phyloP scores from a whole-genome alignment of 1,284 basidiomycete genomes.

The Papiliotrema fonsecae region DNA sequence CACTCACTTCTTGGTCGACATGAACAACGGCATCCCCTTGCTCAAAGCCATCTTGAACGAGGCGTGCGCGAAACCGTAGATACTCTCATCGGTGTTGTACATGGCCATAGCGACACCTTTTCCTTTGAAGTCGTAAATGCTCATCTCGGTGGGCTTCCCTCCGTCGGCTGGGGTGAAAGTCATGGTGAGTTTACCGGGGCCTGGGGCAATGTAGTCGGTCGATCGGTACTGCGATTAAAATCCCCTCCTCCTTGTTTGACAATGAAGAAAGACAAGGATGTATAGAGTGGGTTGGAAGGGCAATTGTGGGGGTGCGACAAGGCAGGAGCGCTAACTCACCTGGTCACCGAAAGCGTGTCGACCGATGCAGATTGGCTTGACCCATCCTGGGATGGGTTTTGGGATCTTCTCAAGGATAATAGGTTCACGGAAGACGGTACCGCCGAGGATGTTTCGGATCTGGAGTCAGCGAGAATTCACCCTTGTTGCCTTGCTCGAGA shows the following conservation, averaged over 20 bases:
- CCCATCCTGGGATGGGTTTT: constrained; percentile 91
- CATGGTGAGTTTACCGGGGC: constrained; percentile 83
- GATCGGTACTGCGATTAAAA: constrained; percentile 73
- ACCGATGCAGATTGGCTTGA: constrained; percentile 93
- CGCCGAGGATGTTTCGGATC: constrained; percentile 95
- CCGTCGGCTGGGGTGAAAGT: constrained; percentile 76
- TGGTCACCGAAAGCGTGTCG: constrained; percentile 98
- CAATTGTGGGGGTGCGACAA: constrained; percentile 7
- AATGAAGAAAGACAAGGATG: too few species aligned
- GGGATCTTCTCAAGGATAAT: constrained; percentile 90
- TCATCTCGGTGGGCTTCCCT: constrained; percentile 57
- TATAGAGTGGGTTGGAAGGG: too few species aligned
- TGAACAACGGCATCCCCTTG: constrained; percentile 91
- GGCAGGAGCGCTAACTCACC: constrained; percentile 46
- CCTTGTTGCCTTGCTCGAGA: background rate
- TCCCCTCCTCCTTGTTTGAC: too few species aligned
- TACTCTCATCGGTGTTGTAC: constrained; percentile 96
- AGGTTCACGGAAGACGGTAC: constrained; percentile 97
- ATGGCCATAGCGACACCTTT: constrained; percentile 84
- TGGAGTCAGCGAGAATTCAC: constrained; percentile 26
- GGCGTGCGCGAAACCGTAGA: constrained; percentile 90
- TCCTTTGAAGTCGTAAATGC: constrained; percentile 87
- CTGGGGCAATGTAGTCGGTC: constrained; percentile 81
- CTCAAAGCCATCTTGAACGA: constrained; percentile 97
- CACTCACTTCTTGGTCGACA: constrained; percentile 84